Evolutionary conservation across 306 rosid genomes (phyloP), one percentile per base, ranked within the genome.

Genomic region (Dalbergia cochinchinensis): DNA sequence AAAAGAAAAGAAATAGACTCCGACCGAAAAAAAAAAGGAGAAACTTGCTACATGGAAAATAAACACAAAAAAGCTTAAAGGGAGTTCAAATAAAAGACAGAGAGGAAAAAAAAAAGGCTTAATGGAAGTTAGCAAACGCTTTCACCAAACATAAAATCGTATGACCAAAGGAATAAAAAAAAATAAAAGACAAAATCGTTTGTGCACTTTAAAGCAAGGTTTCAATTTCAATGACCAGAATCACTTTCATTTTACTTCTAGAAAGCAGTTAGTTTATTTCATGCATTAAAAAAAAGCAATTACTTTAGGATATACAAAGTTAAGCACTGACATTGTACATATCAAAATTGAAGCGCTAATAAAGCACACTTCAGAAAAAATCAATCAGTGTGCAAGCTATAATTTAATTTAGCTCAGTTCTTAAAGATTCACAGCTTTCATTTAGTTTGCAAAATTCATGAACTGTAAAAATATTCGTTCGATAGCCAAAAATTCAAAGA

Each of bases 391-490:
- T 26, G 31, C 2, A 26, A 37, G 58, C 66, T 8, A 51, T 44
- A 70, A 73, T 11, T 55, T 18, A 20, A 55, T 18, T 34, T 22
- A 22, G 61, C 33, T 34, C 64, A 9, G n/a, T 51, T 35, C 61
- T 22, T 55, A 11, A 67, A 78, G 37, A 9, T 9, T 19, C 18
- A 13, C 8, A 42, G 10, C 6, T 20, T 69, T 20, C 31, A 11
- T 41, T 73, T 20, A 65, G 39, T 51, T 26, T 53, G 83, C 55
- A 37, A 64, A 8, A 47, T 71, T 64, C 62, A 62, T 16, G 44
- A 39, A 19, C 13, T 0, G 3, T 50, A 73, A 55, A 55, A 55
- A 57, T 64, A 34, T 64, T 64, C 54, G 35, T 18, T 50, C 34
- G 44, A 59, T 20, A 20, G 8, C 42, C 50, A 44, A 63, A 63